phyloP scores from a whole-genome alignment of 495 filamentous ascomycete species.

The Hypoxylon rickii region DNA sequence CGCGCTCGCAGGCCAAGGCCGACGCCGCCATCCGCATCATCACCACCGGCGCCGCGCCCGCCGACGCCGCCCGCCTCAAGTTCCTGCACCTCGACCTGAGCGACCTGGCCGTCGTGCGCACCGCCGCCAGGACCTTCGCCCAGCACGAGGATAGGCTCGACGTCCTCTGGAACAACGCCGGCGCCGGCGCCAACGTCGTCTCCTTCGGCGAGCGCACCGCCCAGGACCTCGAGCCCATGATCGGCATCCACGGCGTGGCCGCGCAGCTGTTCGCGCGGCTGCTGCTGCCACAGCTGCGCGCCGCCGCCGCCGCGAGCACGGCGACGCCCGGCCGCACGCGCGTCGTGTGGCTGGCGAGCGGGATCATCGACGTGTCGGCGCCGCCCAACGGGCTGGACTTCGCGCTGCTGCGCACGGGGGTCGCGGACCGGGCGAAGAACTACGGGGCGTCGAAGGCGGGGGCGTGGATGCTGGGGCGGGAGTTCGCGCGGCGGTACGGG shows the following conservation, averaged over 20 bases:
- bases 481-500: not conserved
- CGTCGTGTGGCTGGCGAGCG: slow-evolving; percentile 43
- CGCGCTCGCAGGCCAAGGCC: too few species aligned
- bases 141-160: slow-evolving; percentile 21
- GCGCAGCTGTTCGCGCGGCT: slow-evolving; percentile 42
- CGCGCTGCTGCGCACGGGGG: slow-evolving; percentile 25
- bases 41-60: too few species aligned
- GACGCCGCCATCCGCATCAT: too few species aligned
- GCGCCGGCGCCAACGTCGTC: slow-evolving; percentile 32
- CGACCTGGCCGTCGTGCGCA: slow-evolving; percentile 18
- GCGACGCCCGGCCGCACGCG: slow-evolving; percentile 23
- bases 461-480: slow-evolving; percentile 32
- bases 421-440: slow-evolving; percentile 33
- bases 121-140: slow-evolving; percentile 11
- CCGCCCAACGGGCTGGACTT: slow-evolving; percentile 41
- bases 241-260: slow-evolving; percentile 43
- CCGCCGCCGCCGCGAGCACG: slow-evolving; percentile 31
- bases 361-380: slow-evolving; percentile 23
- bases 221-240: slow-evolving; percentile 41
- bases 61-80: too few species aligned
- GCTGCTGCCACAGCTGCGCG: slow-evolving; percentile 47
- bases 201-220: slow-evolving; percentile 15
- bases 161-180: slow-evolving; percentile 35
- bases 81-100: slow-evolving; percentile 29
- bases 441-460: slow-evolving; percentile 47